phyloP scores from a whole-genome alignment of 2,329 filamentous ascomycete genomes.

The Ascosphaera apis region DNA sequence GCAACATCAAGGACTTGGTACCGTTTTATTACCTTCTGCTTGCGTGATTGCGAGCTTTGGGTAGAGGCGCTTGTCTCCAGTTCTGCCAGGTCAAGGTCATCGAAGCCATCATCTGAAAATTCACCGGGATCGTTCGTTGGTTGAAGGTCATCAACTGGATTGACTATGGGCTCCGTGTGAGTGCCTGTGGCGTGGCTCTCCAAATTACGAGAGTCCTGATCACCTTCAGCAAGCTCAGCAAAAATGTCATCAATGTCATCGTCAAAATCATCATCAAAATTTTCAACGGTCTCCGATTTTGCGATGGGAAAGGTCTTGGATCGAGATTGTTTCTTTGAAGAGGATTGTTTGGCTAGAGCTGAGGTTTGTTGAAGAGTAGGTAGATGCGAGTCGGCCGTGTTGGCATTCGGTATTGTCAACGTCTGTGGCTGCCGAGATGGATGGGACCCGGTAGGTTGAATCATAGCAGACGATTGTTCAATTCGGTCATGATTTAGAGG shows the following conservation, averaged over 20 bases:
- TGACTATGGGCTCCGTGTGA: neutral
- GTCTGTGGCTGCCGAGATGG: too few species aligned
- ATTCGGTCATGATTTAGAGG: too few species aligned
- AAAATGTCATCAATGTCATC: constrained; percentile 36
- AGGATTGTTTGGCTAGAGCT: constrained; percentile 11
- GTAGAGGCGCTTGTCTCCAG: neutral
- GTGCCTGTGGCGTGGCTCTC: too few species aligned
- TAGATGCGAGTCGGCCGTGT: too few species aligned
- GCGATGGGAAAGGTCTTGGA: constrained; percentile 3
- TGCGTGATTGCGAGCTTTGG: neutral
- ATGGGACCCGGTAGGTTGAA: too few species aligned
- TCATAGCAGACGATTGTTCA: too few species aligned
- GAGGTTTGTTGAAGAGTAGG: too few species aligned
- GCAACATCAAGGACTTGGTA: constrained; percentile 59
- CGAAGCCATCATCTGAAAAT: neutral
- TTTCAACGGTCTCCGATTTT: constrained; percentile 12
- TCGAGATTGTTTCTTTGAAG: constrained; percentile 4
- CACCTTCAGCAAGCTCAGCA: constrained; percentile 27
- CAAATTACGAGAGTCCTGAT: too few species aligned
- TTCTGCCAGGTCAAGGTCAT: neutral
- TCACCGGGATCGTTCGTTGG: neutral
- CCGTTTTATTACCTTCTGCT: constrained; percentile 47
- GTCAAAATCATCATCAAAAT: constrained; percentile 39
- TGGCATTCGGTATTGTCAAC: too few species aligned
- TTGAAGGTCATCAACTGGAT: neutral